Evolutionary conservation across 2,329 filamentous ascomycete genomes (phyloP).

Genomic region (Cladosporium cucumerinum): DNA sequence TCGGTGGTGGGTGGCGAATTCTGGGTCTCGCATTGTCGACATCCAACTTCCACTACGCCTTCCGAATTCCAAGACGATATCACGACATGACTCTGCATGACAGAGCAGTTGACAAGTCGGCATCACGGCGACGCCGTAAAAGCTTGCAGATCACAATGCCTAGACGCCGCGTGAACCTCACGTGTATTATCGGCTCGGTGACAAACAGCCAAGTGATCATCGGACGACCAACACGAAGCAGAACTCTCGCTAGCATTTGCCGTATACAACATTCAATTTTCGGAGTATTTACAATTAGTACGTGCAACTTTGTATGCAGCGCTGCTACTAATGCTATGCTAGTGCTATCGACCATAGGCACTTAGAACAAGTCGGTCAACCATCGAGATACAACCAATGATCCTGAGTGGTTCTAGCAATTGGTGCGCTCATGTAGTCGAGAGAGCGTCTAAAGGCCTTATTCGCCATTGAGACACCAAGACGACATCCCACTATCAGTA

Average conservation of each 20-base stretch:
- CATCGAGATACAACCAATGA: no score
- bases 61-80: not conserved
- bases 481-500: no score
- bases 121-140: not conserved
- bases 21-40: not conserved
- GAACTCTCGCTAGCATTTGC: not conserved
- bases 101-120: not conserved
- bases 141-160: not conserved
- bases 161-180: not conserved
- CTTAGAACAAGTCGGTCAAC: no score
- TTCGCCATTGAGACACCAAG: no score
- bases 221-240: not conserved
- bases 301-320: no score
- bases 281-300: not conserved
- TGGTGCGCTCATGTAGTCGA: no score
- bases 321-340: no score
- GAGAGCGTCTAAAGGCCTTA: no score
- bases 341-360: no score
- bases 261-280: not conserved
- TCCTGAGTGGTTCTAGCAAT: no score
- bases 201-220: not conserved
- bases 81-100: not conserved
- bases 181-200: not conserved
- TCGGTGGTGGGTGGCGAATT: not conserved
- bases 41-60: not conserved